A percentile compares a stretch with the other conserved stretches of the same genome.
These are phyloP conservation scores for Diaporthe eres DNA, from an alignment of 2,329 filamentous ascomycete species.

Conservation along the genomic window DNA sequence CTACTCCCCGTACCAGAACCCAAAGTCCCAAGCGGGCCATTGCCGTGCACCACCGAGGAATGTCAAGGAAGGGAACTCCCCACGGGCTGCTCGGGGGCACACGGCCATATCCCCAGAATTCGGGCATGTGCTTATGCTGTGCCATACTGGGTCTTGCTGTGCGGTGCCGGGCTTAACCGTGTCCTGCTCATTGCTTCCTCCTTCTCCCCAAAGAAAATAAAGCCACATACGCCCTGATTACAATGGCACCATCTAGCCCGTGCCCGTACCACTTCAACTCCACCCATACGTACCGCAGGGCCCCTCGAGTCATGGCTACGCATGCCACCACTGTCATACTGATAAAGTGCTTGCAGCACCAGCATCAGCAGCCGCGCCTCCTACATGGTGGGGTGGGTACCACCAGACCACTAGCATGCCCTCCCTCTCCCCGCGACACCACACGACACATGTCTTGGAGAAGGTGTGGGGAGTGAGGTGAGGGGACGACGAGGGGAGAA, in stretches of 20 bases:
- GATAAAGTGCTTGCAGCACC: slow-evolving; percentile 8
- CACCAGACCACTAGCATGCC: background rate
- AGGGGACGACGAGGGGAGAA: background rate
- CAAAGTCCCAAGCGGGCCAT: background rate
- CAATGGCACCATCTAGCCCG: background rate
- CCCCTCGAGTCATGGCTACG: slow-evolving; percentile 11
- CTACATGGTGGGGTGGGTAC: background rate
- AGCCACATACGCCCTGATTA: background rate
- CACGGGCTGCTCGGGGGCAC: background rate
- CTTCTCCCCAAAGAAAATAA: background rate
- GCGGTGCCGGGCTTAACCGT: no score
- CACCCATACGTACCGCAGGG: background rate
- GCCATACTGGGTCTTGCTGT: background rate
- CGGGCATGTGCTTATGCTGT: background rate
- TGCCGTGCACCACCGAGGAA: background rate
- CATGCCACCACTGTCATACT: background rate
- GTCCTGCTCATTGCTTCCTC: background rate
- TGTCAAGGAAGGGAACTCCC: background rate
- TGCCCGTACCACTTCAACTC: slow-evolving; percentile 1
- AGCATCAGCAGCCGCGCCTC: background rate
- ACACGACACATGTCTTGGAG: slow-evolving; percentile 5
- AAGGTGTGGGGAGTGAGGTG: background rate
- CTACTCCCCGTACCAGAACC: background rate
- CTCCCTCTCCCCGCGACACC: background rate
- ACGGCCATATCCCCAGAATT: background rate